Conservation (phyloP, 2,329 filamentous ascomycete species). For the Capronia epimyces region DNA sequence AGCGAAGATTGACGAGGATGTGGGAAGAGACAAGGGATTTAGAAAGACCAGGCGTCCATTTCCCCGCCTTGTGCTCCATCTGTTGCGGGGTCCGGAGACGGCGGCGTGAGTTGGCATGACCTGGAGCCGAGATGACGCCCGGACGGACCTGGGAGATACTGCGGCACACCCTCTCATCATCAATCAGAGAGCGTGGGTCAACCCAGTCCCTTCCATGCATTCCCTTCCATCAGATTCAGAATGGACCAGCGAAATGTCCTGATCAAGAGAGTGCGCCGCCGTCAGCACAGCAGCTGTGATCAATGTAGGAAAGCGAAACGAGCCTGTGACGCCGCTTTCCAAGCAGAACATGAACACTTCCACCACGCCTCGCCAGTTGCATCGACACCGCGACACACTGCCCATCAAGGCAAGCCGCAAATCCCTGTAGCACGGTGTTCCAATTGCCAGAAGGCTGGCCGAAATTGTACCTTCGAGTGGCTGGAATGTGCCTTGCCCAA, state of each 20-base stretch:
- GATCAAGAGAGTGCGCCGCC: slow-evolving; percentile 9
- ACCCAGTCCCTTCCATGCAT: neutral
- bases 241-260: slow-evolving; percentile 10
- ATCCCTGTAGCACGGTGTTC: neutral
- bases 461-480: slow-evolving; percentile 9
- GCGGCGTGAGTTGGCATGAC: no score
- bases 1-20: no score
- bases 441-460: slow-evolving; percentile 4
- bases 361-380: neutral
- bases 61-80: no score
- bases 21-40: no score
- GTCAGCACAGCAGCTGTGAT: slow-evolving; percentile 11
- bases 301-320: slow-evolving; percentile 9
- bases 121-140: no score
- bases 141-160: neutral
- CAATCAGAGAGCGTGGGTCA: neutral
- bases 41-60: no score
- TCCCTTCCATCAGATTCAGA: neutral
- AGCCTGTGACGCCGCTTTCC: slow-evolving; percentile 6
- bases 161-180: neutral
- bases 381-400: neutral
- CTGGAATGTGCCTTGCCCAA: slow-evolving; percentile 2
- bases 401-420: neutral
- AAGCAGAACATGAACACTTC: neutral
- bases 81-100: no score